phyloP scores from a whole-genome alignment of 1,284 basidiomycete genomes.

The Porogramme epimiltina region DNA sequence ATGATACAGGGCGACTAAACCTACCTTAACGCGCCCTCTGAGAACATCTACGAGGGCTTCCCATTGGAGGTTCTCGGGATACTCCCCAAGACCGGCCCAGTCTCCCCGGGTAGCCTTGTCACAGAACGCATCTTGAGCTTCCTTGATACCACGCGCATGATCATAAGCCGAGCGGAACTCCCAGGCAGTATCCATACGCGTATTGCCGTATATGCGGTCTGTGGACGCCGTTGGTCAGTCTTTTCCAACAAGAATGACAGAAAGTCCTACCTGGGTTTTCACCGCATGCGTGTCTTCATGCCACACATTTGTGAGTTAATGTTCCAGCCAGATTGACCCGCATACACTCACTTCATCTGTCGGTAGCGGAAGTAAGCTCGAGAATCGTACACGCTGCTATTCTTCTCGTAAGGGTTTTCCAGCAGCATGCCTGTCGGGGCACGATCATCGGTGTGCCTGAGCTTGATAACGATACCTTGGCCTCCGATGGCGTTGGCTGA shows the following conservation, averaged over 20 bases:
- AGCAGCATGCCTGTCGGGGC: conserved; percentile 47
- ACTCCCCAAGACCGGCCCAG: conserved; percentile 60
- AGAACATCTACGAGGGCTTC: conserved; percentile 89
- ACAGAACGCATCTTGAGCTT: conserved; percentile 78
- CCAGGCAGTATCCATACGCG: conserved; percentile 68
- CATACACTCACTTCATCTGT: conserved; percentile 42
- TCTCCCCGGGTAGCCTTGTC: conserved; percentile 52
- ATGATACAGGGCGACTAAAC: background rate
- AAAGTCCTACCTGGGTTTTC: conserved; percentile 35
- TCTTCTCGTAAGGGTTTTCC: conserved; percentile 45
- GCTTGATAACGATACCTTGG: conserved; percentile 49
- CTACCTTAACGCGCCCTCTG: conserved; percentile 75
- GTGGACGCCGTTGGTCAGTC: background rate
- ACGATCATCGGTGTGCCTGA: conserved; percentile 43
- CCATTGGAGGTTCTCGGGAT: conserved; percentile 82
- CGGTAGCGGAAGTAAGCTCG: conserved; percentile 42
- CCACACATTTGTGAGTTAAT: background rate
- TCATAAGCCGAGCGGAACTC: conserved; percentile 57
- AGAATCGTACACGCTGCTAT: conserved; percentile 31
- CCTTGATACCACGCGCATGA: conserved; percentile 73
- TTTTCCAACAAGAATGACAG: background rate
- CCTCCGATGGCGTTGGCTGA: conserved; percentile 47
- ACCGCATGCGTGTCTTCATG: conserved; percentile 28
- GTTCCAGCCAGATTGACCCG: background rate
- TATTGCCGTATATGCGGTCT: conserved; percentile 36